These are phyloP conservation scores for Paecilomyces variotii DNA, from an alignment of 2,329 filamentous ascomycete genomes.

Conservation along the genomic window DNA sequence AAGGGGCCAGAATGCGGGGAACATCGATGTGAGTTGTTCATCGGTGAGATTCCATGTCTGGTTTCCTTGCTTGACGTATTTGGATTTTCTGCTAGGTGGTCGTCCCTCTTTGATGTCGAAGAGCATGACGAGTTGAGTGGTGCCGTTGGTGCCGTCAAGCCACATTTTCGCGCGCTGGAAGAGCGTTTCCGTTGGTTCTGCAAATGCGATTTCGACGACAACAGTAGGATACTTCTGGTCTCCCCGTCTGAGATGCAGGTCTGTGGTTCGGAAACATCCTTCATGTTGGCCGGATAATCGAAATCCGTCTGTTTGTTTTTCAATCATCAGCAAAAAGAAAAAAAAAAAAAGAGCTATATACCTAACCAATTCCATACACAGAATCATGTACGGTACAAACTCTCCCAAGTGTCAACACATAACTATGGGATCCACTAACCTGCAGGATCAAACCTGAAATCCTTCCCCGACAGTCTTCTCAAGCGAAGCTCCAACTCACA, in stretches of 20 bases:
- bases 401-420: too few species aligned
- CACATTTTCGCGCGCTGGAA: neutral
- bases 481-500: neutral
- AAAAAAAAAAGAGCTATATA: too few species aligned
- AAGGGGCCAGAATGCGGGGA: neutral
- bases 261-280: neutral
- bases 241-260: neutral
- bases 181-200: neutral
- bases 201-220: neutral
- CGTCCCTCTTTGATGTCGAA: neutral
- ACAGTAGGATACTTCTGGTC: neutral
- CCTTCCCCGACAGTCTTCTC: neutral
- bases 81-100: neutral
- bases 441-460: neutral
- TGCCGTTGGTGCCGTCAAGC: neutral
- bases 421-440: neutral
- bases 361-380: too few species aligned
- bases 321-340: too few species aligned
- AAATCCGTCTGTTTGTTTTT: neutral
- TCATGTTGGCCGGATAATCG: neutral
- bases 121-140: neutral
- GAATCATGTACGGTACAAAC: too few species aligned
- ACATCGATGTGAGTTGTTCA: neutral
- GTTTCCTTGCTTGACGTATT: neutral
- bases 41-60: neutral